Percentiles rank a stretch among this genome's conserved stretches.
phyloP scores from a whole-genome alignment of 768 basidiomycete genomes.

The Mycena sanguinolenta region DNA sequence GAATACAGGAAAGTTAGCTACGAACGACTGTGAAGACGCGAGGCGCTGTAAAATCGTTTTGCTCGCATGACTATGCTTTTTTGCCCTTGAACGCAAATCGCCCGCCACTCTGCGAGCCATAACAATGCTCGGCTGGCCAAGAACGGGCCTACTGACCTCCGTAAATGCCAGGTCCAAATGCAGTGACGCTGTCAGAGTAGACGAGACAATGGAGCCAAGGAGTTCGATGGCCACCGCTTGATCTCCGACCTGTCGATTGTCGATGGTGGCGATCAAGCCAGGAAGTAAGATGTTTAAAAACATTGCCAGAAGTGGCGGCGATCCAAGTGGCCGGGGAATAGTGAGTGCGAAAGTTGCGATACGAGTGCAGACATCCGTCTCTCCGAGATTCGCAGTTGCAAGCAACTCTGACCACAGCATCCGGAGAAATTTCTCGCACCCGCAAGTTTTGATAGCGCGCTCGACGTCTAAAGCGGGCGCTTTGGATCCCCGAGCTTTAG shows the following conservation, averaged over 20 bases:
- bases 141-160: slow-evolving; percentile 58
- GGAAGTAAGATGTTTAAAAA: slow-evolving; percentile 81
- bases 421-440: slow-evolving; percentile 73
- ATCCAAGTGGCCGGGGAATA: slow-evolving; percentile 64
- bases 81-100: slow-evolving; percentile 64
- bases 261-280: slow-evolving; percentile 67
- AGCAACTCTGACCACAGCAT: slow-evolving; percentile 78
- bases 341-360: slow-evolving; percentile 78
- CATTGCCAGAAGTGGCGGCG: slow-evolving; percentile 78
- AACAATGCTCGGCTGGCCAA: slow-evolving; percentile 74
- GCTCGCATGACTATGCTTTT: slow-evolving; percentile 64
- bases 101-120: slow-evolving; percentile 76
- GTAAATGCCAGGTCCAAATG: slow-evolving; percentile 80
- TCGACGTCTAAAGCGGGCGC: slow-evolving; percentile 75
- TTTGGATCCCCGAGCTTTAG: slow-evolving; percentile 71
- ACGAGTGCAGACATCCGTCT: slow-evolving; percentile 73
- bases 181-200: slow-evolving; percentile 73
- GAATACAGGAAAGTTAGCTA: slow-evolving; percentile 82
- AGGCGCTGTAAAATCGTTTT: slow-evolving; percentile 70
- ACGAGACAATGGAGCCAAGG: slow-evolving; percentile 73
- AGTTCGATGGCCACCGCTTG: slow-evolving; percentile 72
- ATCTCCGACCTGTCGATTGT: slow-evolving; percentile 66
- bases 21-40: slow-evolving; percentile 72
- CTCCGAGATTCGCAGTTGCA: slow-evolving; percentile 65
- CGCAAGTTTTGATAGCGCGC: slow-evolving; percentile 69